Evolutionary conservation across 768 basidiomycete genomes (phyloP), one percentile per base, ranked within the genome.

Genomic region (Termitomyces heimii): DNA sequence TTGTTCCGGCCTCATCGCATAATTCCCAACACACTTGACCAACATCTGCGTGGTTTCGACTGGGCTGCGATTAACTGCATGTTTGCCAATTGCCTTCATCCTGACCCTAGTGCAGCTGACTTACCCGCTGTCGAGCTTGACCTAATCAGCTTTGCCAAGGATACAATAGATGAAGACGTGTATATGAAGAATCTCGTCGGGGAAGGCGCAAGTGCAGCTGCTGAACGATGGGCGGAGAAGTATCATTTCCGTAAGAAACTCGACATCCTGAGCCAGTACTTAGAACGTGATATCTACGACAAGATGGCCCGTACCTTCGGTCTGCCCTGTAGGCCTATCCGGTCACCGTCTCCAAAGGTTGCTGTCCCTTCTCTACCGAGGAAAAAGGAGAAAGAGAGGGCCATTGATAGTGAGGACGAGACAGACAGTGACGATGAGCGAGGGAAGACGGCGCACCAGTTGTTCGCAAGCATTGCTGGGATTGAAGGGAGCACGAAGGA

Each of bases 1-100:
- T 78, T 96, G 18, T 97, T 99, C 71, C 80, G 81, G 20, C 96
- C 96, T 0, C 77, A 73, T 40, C 77, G 81, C 4, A 70, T 98
- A 1, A 80, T 92, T 2, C 96, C 95, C 0, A 96, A 95, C 64
- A 89, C 91, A 0, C 73, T 83, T 78, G 62, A 80, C 73, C 66
- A 83, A 65, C 55, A 71, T 60, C 40, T 80, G 74, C 55, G 68
- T 66, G 62, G 84, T 71, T 54, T 89, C 9, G 94, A 97, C 63
- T 94, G 89, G 83, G 77, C 79, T 2, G 82, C 79, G 54, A 84
- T 95, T 62, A 77, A 85, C 22, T 67, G 74, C 6, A 83, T 91
- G 73, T 94, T 97, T 64, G 73, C 74, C 0, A 74, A 74, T 29
- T 85, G 79, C 60, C 71, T 96, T 28, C 65, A 70, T 50, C 66